Base-by-base conservation (phyloP, 2,329 filamentous ascomycete species). In the Paecilomyces niveus region DNA sequence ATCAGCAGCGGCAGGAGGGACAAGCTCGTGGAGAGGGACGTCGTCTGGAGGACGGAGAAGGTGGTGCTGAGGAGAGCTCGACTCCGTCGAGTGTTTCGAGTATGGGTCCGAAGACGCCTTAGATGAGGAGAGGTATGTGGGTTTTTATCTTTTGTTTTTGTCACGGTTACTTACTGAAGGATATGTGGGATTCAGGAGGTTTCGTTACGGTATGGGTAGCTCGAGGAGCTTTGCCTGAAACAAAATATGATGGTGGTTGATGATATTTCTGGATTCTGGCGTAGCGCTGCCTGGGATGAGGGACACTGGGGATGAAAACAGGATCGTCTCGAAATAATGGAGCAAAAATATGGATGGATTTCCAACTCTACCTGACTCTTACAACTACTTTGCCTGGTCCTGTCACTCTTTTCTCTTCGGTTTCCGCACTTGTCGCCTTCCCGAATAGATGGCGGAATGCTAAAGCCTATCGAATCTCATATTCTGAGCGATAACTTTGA, bases 291-390 rank as follows among this genome's bases (percentile, higher is more conserved):
- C n/a, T 6, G 35, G 13, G n/a, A 15, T 7, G n/a, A 45, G 35
- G 35, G 39, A 9, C 5, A 8, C n/a, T n/a, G 8, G 39, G n/a
- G 18, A 18, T 29, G 49, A 21, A 52, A 21, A 53, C 11, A 8
- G 21, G 3, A 22, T 29, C 4, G 26, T 29, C 26, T 29, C 3
- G 26, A 29, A 29, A 29, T 13, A 1, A 26, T 7, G 7, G n/a
- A 53, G 51, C 51, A 13, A 32, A 32, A 31, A 1, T 71, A 7
- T 8, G n/a, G 8, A n/a, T 9, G 5, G 5, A 18, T 18, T 18
- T 45, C 35, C 39, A 9, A 5, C 5, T 29, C 5, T 29, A 7
- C 26, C 26, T 29, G 26, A 29, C 26, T 7, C 26, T 29, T 29
- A 29, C 26, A 29, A 29, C 26, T 29, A 29, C 5, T 22, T 29